These are phyloP conservation scores for Coleophoma eucalyptorum DNA, from an alignment of 2,329 filamentous ascomycete genomes.

Conservation along the genomic window DNA sequence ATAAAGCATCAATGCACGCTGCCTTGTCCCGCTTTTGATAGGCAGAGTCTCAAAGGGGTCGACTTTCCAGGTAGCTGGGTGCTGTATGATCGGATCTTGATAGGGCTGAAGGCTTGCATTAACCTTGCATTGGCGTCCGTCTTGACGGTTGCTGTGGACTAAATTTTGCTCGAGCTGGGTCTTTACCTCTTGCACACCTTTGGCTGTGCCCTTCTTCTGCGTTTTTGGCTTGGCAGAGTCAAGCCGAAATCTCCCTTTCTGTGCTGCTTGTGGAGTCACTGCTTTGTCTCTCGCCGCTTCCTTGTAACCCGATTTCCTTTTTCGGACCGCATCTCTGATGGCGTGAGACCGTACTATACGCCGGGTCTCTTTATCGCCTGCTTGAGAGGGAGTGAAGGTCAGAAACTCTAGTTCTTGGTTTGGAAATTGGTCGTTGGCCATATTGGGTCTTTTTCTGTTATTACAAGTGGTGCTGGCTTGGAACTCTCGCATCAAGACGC, in stretches of 20 bases:
- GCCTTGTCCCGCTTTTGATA: background rate
- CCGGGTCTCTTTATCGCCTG: background rate
- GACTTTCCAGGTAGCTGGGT: background rate
- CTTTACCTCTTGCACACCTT: background rate
- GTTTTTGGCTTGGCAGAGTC: background rate
- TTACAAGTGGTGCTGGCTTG: too few relatives aligned
- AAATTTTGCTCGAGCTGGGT: background rate
- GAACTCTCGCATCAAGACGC: too few relatives aligned
- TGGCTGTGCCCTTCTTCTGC: background rate
- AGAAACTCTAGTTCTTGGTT: background rate
- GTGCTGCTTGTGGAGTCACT: background rate
- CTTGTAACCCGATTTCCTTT: background rate
- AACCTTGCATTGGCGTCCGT: background rate
- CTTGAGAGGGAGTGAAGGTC: background rate
- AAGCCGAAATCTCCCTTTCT: background rate
- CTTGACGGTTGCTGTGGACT: background rate
- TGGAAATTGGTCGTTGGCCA: background rate
- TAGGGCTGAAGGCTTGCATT: background rate
- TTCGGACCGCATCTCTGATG: background rate
- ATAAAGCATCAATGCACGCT: background rate
- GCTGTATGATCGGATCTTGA: background rate
- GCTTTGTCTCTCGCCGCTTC: too few relatives aligned
- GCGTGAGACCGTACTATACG: background rate
- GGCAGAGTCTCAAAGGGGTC: constrained; percentile 13
- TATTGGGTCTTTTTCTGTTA: background rate